A percentile compares a stretch with the other conserved stretches of the same genome.
Conservation (phyloP, 1,139 yeast genomes). For the Taphrina communis region DNA sequence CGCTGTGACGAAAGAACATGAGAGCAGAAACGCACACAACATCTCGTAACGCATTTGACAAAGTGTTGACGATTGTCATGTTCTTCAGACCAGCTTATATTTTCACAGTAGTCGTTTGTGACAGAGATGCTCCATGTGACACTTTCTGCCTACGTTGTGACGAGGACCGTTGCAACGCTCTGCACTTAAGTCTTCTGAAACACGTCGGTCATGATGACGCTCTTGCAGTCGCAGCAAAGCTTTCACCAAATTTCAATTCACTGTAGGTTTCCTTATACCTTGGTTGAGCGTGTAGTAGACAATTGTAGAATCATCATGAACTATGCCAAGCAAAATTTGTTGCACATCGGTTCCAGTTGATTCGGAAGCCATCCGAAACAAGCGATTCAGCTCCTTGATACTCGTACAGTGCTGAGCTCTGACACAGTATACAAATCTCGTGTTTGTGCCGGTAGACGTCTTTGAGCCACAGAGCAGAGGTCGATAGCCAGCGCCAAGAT, state of each 20-base stretch:
- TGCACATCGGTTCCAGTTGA: neutral
- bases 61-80: neutral
- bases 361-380: neutral
- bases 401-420: slow-evolving; percentile 14
- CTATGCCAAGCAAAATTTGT: slow-evolving; percentile 33
- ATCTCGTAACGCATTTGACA: neutral
- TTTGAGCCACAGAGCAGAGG: slow-evolving; percentile 5
- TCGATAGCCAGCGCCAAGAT: neutral
- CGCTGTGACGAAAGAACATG: slow-evolving; percentile 15
- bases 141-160: neutral
- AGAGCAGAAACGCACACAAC: neutral
- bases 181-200: neutral
- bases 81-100: neutral
- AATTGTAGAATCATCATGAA: slow-evolving; percentile 41
- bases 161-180: slow-evolving; percentile 1
- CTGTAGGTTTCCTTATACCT: slow-evolving; percentile 38
- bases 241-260: neutral
- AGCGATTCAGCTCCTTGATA: slow-evolving; percentile 12
- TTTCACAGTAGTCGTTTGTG: neutral
- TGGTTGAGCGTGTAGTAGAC: slow-evolving; percentile 40
- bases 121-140: neutral
- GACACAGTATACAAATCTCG: slow-evolving; percentile 29
- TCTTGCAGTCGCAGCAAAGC: neutral
- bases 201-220: neutral
- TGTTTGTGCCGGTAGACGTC: neutral